These are phyloP conservation scores for Dalbergia cultrata DNA, from an alignment of 306 rosid species.

Conservation along the genomic window DNA sequence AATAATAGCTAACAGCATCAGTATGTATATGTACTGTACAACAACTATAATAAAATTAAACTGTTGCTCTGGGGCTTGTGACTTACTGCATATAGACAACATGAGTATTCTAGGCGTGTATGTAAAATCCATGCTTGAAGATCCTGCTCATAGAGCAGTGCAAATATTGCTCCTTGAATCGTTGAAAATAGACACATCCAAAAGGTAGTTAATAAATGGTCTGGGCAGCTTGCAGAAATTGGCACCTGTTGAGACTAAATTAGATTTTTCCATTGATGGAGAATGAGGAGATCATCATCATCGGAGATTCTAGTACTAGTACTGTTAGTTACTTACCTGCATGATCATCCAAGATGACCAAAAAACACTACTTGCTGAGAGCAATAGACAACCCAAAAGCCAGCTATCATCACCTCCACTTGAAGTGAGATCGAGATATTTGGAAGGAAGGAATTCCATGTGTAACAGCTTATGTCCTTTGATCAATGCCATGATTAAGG, in stretches of 20 bases:
- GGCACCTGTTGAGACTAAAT: conserved; percentile 61
- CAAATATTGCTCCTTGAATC: conserved; percentile 54
- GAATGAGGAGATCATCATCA: neutral
- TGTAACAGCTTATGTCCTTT: conserved; percentile 74
- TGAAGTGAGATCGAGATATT: conserved; percentile 34
- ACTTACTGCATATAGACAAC: conserved; percentile 78
- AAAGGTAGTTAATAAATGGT: conserved; percentile 63
- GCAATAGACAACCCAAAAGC: conserved; percentile 64
- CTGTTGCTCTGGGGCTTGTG: neutral
- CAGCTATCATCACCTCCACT: conserved; percentile 46
- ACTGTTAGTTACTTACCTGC: conserved; percentile 55
- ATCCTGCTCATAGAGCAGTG: conserved; percentile 55
- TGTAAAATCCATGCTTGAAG: conserved; percentile 56
- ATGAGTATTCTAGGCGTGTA: conserved; percentile 58
- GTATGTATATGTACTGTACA: neutral
- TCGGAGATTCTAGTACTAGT: neutral
- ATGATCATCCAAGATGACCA: conserved; percentile 74
- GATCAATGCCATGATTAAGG: conserved; percentile 70
- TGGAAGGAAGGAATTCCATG: conserved; percentile 45
- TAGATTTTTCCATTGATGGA: conserved; percentile 14
- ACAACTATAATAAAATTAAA: neutral
- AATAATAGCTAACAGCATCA: no score
- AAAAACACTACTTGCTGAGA: conserved; percentile 54
- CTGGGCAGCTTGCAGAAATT: conserved; percentile 66
- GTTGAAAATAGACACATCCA: conserved; percentile 74